Evolutionary conservation across 495 filamentous ascomycete species (phyloP).

Genomic region (Aspergillus haitiensis): DNA sequence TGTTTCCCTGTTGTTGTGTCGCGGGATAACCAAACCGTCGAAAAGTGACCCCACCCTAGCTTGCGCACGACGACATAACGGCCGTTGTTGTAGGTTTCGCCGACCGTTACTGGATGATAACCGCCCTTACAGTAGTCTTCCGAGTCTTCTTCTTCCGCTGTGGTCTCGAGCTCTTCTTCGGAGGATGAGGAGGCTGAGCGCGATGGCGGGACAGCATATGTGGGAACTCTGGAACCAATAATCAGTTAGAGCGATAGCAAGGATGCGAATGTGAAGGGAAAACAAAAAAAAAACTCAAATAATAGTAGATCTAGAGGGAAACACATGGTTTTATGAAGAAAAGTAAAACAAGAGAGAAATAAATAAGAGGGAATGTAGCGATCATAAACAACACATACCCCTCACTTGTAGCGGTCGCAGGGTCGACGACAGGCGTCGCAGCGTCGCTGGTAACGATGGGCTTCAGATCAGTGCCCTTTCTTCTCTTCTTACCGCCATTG

Average conservation of each 20-base stretch:
- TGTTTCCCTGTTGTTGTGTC: slow-evolving; percentile 91
- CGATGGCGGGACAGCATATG: slow-evolving; percentile 53
- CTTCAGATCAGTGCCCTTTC: slow-evolving; percentile 81
- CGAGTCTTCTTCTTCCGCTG: slow-evolving; percentile 96
- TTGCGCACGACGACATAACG: slow-evolving; percentile 96
- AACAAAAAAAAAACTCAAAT: slow-evolving; percentile 19
- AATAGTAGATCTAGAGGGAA: slow-evolving; percentile 29
- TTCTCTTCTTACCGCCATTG: slow-evolving; percentile 76
- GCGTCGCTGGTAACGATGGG: slow-evolving; percentile 86
- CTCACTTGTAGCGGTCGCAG: slow-evolving; percentile 47
- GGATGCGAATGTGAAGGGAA: slow-evolving; percentile 31
- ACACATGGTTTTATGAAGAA: slow-evolving; percentile 33
- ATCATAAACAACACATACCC: slow-evolving; percentile 43
- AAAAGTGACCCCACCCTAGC: slow-evolving; percentile 98
- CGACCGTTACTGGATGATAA: slow-evolving; percentile 90
- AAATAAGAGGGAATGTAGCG: too few species aligned
- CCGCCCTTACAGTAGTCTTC: slow-evolving; percentile 99
- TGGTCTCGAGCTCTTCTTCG: slow-evolving; percentile 84
- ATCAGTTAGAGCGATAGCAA: slow-evolving; percentile 14
- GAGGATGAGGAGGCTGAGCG: slow-evolving; percentile 82
- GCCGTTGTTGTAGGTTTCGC: slow-evolving; percentile 96
- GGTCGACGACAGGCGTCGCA: slow-evolving; percentile 37
- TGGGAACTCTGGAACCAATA: slow-evolving; percentile 37
- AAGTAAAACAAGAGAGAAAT: slow-evolving; percentile 11
- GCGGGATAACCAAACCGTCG: slow-evolving; percentile 93